Conservation (phyloP, 441 rosid genomes). For the Macaranga tanarius region DNA sequence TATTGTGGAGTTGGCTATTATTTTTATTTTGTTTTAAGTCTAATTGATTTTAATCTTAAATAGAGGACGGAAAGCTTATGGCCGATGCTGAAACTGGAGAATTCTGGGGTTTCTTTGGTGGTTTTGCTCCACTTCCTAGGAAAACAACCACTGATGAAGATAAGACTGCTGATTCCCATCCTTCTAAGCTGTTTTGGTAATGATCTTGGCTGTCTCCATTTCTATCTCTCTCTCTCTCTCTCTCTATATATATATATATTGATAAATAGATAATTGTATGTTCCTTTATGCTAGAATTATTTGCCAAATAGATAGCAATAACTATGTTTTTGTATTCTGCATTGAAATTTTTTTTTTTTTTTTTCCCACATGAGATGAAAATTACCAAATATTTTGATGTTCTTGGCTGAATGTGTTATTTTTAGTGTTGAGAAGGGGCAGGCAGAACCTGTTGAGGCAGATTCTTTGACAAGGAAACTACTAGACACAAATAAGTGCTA, state of each 20-base stretch:
- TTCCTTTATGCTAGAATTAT: background rate
- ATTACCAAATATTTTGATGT: background rate
- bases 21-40: conserved; percentile 4
- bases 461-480: conserved; percentile 68
- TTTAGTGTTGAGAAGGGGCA: conserved; percentile 84
- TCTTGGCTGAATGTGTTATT: conserved; percentile 33
- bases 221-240: background rate
- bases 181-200: conserved; percentile 69
- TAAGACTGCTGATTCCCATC: conserved; percentile 37
- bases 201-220: conserved; percentile 13
- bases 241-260: too few species aligned
- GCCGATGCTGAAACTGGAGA: conserved; percentile 99
- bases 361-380: background rate
- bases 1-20: conserved; percentile 3
- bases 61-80: conserved; percentile 97
- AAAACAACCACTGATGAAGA: conserved; percentile 61
- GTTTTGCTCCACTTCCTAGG: conserved; percentile 98
- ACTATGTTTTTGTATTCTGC: conserved; percentile 7
- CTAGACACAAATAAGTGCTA: conserved; percentile 78
- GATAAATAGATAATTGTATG: background rate
- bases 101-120: conserved; percentile 97
- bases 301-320: background rate
- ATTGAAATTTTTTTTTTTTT: background rate
- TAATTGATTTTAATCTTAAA: conserved; percentile 39
- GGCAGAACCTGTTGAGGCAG: conserved; percentile 59